Base-by-base conservation (phyloP, 176 grass and related monocot genomes). In the Paspalum vaginatum region DNA sequence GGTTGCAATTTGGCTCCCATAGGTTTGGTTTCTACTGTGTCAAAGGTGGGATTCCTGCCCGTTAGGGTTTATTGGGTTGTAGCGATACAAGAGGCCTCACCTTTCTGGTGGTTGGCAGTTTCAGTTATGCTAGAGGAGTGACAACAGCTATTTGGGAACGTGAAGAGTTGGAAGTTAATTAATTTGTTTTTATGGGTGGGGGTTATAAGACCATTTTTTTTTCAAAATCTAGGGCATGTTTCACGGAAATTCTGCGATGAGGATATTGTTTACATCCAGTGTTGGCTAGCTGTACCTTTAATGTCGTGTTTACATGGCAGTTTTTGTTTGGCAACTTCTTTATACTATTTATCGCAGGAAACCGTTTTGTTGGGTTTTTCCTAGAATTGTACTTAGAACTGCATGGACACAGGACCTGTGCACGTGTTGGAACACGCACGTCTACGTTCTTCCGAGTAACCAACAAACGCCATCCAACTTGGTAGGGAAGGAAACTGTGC, bases 31-130 rank as follows among this genome's bases (percentile, higher is more conserved):
- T 38, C 10, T 47, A 4, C 5, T 42, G 25, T 26, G 84, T 55
- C 37, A 1, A 8, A 43, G 11, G 42, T 5, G 11, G 15, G 69
- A 66, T 52, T 50, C 0, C 16, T 65, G 26, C 8, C 0, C 0
- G 27, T 65, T 87, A 89, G 70, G 87, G 74, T 87, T 89, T 81
- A 7, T 43, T 10, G 11, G 48, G 50, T 40, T 50, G 41, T 17
- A n/a, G 24, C 53, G 0, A 9, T 65, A 45, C 68, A 65, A 18
- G 43, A 65, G 48, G 46, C 20, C 26, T 76, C 2, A 21, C 11
- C n/a, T 65, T 87, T 39, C 21, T 16, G 65, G 66, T 50, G 26
- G 60, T 38, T 56, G 55, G 57, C 18, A 3, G 43, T 70, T 78
- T 85, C 5, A 26, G 59, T 82, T 68, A 56, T 18, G 10, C 62